Conservation (phyloP, 2,329 filamentous ascomycete species). For the Teratosphaeria viscida region DNA sequence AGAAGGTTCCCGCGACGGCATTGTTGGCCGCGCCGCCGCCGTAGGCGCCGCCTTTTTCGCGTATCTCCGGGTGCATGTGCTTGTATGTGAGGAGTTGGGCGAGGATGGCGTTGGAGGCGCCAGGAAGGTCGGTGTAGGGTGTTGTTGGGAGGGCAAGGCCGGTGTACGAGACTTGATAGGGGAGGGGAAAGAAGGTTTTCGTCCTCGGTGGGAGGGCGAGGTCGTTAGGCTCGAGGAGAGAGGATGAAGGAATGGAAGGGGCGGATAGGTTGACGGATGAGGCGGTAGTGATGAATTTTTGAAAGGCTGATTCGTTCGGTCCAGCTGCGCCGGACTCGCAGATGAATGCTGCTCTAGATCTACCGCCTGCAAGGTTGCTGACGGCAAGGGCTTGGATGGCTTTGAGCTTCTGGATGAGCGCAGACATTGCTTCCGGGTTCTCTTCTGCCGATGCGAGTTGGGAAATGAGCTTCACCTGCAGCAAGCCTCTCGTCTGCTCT, state of each 20-base stretch:
- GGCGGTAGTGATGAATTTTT: conserved; percentile 51
- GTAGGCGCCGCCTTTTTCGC: conserved; percentile 94
- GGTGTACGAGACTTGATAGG: conserved; percentile 96
- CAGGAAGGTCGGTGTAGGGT: conserved; percentile 62
- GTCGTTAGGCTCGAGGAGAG: conserved; percentile 12
- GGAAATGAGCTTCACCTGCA: conserved; percentile 77
- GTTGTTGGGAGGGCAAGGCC: conserved; percentile 71
- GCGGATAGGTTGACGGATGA: conserved; percentile 1
- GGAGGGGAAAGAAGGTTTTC: conserved; percentile 85
- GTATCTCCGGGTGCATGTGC: conserved; percentile 91
- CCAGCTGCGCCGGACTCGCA: conserved; percentile 66
- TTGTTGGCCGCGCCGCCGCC: conserved; percentile 81
- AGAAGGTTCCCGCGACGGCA: conserved; percentile 73
- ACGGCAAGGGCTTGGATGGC: conserved; percentile 72
- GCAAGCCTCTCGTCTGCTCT: conserved; percentile 82
- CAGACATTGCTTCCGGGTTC: conserved; percentile 58
- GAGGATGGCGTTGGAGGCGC: conserved; percentile 75
- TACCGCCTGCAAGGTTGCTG: conserved; percentile 44
- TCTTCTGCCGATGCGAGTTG: conserved; percentile 66
- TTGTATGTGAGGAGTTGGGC: conserved; percentile 92
- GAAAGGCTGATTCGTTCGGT: conserved; percentile 60
- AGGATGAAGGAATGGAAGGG: not conserved
- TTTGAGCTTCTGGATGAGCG: conserved; percentile 57
- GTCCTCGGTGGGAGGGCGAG: conserved; percentile 14
- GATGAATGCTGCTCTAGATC: conserved; percentile 71